phyloP scores from a whole-genome alignment of 805 yeast genomes.

The Saccharomycopsis sp. region DNA sequence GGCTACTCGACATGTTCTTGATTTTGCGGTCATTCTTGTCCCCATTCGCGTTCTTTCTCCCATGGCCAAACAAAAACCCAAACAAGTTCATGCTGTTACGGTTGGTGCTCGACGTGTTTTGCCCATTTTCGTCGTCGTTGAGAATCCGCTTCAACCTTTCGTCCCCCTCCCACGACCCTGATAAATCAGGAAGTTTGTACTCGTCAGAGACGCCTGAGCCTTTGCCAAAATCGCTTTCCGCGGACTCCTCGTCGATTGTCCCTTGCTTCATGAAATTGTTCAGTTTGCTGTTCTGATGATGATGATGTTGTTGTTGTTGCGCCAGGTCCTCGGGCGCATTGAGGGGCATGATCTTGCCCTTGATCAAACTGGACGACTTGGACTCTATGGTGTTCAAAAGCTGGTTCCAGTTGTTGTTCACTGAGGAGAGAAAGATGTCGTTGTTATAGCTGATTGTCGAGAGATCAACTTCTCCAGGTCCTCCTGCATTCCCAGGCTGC shows the following conservation, averaged over 20 bases:
- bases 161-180: slow-evolving; percentile 65
- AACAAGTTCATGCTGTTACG: no score
- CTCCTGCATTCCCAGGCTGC: no score
- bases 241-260: slow-evolving; percentile 1
- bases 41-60: no score
- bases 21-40: no score
- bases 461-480: neutral
- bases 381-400: slow-evolving; percentile 40
- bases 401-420: slow-evolving; percentile 42
- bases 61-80: no score
- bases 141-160: slow-evolving; percentile 48
- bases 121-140: slow-evolving; percentile 26
- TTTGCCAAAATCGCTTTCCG: neutral
- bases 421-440: slow-evolving; percentile 30
- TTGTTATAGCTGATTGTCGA: neutral
- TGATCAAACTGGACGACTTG: slow-evolving; percentile 29
- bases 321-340: neutral
- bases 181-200: slow-evolving; percentile 32
- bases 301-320: neutral
- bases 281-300: slow-evolving; percentile 1
- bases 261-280: neutral
- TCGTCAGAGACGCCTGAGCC: no score
- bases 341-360: slow-evolving; percentile 5
- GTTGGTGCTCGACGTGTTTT: no score
- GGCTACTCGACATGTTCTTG: no score